phyloP scores from a whole-genome alignment of 257 asterid species.

The Przewalskia tangutica region DNA sequence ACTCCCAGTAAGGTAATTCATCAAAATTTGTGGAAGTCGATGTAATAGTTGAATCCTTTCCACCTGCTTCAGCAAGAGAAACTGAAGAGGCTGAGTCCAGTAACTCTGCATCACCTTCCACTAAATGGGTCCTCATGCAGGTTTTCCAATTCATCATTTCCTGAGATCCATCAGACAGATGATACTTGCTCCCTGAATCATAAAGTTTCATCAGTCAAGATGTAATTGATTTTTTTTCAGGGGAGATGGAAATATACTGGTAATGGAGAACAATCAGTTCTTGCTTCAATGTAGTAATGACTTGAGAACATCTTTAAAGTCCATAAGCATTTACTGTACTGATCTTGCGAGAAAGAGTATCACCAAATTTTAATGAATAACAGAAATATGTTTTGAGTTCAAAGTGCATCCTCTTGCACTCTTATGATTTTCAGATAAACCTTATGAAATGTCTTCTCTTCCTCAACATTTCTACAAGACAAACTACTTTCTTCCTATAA shows the following conservation, averaged over 20 bases:
- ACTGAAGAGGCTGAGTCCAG: slow-evolving; percentile 74
- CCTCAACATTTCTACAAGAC: neutral
- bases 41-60: slow-evolving; percentile 27
- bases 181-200: slow-evolving; percentile 35
- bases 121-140: slow-evolving; percentile 19
- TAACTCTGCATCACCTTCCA: slow-evolving; percentile 49
- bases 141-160: slow-evolving; percentile 43
- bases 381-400: neutral
- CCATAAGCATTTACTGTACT: neutral
- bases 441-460: neutral
- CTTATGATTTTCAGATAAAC: neutral
- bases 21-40: slow-evolving; percentile 19
- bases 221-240: neutral
- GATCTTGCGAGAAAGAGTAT: neutral
- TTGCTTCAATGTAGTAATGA: neutral
- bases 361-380: too few relatives aligned
- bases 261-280: neutral
- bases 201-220: slow-evolving; percentile 6
- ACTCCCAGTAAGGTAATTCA: slow-evolving; percentile 55
- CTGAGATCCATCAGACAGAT: slow-evolving; percentile 30
- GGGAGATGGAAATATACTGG: neutral
- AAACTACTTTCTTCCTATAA: neutral
- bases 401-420: neutral
- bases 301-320: neutral
- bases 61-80: slow-evolving; percentile 32